phyloP scores from a whole-genome alignment of 2,329 filamentous ascomycete species.

The Cyphellophora attinorum region DNA sequence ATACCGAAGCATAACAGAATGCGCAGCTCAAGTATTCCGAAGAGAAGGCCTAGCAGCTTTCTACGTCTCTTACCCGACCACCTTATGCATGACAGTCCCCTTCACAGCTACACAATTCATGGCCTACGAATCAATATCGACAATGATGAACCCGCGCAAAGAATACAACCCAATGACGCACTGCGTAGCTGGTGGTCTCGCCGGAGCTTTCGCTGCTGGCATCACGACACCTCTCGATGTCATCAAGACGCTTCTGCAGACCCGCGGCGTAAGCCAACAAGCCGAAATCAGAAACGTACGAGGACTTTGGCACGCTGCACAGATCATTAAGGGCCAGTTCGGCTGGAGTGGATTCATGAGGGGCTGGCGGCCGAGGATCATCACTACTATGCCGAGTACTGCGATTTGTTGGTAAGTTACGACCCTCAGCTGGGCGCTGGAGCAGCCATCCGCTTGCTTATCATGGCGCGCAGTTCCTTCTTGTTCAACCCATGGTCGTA shows the following conservation, averaged over 20 bases:
- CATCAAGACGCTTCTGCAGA: constrained; percentile 95
- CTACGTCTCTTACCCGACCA: constrained; percentile 97
- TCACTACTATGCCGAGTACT: constrained; percentile 96
- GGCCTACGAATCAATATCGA: constrained; percentile 94
- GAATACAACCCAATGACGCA: constrained; percentile 87
- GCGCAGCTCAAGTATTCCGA: constrained; percentile 77
- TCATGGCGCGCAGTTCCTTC: constrained; percentile 1
- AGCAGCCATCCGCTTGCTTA: constrained; percentile 3
- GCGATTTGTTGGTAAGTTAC: constrained; percentile 90
- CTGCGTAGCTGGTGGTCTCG: constrained; percentile 82
- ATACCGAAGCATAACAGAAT: constrained; percentile 78
- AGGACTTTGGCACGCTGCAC: constrained; percentile 68
- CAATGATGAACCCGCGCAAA: constrained; percentile 72
- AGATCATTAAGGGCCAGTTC: constrained; percentile 72
- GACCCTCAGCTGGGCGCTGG: neutral
- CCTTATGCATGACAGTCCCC: constrained; percentile 94
- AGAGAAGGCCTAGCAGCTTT: constrained; percentile 84
- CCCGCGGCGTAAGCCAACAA: constrained; percentile 73
- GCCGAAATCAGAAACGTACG: constrained; percentile 75
- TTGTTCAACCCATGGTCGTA: too few relatives aligned
- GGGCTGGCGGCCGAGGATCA: constrained; percentile 78
- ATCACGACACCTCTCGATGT: constrained; percentile 95
- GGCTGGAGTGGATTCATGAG: constrained; percentile 85
- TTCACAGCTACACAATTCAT: constrained; percentile 97
- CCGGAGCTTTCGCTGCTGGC: constrained; percentile 85